Evolutionary conservation across 352 stramenopile genomes (phyloP).

Genomic region (Globisporangium solare): DNA sequence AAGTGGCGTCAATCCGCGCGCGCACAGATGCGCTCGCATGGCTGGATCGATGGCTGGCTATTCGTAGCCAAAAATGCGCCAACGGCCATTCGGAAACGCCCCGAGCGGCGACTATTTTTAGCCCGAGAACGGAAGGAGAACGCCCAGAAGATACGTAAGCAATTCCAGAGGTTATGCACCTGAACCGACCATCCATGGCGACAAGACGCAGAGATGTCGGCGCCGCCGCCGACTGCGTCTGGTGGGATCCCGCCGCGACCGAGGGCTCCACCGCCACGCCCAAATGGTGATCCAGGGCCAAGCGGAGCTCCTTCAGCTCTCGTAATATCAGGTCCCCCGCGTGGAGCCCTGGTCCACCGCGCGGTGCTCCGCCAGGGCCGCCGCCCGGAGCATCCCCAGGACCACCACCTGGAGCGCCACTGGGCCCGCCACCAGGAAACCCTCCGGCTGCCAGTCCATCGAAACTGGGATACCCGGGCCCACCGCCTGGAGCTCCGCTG

Average conservation of each 20-base stretch:
- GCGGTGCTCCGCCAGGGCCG: constrained; percentile 9
- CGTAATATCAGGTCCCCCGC: constrained; percentile 20
- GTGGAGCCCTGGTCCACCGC: constrained; percentile 19
- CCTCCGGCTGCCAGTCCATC: constrained; percentile 7
- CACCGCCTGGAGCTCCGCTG: constrained; percentile 41
- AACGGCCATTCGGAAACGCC: too few species aligned
- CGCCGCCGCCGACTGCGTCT: neutral
- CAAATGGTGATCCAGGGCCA: neutral
- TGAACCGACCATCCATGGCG: neutral
- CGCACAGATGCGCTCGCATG: too few species aligned
- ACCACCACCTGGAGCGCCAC: constrained; percentile 6
- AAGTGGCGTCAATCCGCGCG: too few species aligned
- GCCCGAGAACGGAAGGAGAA: too few species aligned
- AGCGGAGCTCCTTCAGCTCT: constrained; percentile 12
- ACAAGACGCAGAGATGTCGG: constrained; percentile 9
- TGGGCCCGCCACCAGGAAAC: constrained; percentile 19
- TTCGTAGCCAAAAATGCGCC: too few species aligned
- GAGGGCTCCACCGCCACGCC: constrained; percentile 3
- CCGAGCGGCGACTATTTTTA: too few species aligned
- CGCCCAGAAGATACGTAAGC: too few species aligned
- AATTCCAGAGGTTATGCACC: neutral
- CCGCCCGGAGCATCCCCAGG: constrained; percentile 16
- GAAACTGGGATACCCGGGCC: constrained; percentile 17
- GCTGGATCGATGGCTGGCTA: too few species aligned
- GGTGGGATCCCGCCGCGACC: constrained; percentile 6